Conservation (phyloP, 2,329 filamentous ascomycete genomes). For the Phyllosticta citribraziliensis region DNA sequence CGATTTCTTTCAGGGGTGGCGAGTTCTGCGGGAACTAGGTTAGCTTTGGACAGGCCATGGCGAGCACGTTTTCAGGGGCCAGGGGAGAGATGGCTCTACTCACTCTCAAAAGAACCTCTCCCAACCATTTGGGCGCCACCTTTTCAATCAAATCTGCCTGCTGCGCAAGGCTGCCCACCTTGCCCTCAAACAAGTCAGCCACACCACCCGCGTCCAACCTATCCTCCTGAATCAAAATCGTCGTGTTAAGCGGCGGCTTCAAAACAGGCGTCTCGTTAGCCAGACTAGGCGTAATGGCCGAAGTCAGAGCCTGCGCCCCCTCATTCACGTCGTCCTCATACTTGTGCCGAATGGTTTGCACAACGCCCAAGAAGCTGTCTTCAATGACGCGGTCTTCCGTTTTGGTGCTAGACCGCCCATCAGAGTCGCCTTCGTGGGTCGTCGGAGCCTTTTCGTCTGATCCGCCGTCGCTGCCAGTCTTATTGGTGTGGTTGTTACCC, state of each 20-base stretch:
- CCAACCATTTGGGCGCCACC: constrained; percentile 82
- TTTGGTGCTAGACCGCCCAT: constrained; percentile 43
- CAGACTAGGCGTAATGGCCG: constrained; percentile 57
- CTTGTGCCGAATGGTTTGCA: constrained; percentile 62
- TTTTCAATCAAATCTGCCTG: constrained; percentile 80
- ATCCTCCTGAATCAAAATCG: constrained; percentile 57
- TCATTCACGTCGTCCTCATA: constrained; percentile 61
- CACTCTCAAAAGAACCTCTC: constrained; percentile 69
- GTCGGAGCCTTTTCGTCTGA: constrained; percentile 40
- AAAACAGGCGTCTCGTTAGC: constrained; percentile 67
- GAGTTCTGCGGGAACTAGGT: constrained; percentile 48
- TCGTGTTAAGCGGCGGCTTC: constrained; percentile 56
- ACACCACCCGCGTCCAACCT: constrained; percentile 52
- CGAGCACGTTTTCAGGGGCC: not conserved
- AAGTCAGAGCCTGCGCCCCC: constrained; percentile 42
- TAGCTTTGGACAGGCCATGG: not conserved
- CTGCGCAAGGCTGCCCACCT: constrained; percentile 63
- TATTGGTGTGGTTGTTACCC: not conserved
- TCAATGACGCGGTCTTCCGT: constrained; percentile 62
- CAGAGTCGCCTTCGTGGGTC: constrained; percentile 52
- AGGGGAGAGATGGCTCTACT: constrained; percentile 12
- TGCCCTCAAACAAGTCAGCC: constrained; percentile 85
- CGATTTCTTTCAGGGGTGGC: constrained; percentile 76
- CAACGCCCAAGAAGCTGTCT: constrained; percentile 61
- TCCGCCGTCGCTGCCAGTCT: not conserved